These are phyloP conservation scores for Salvia rosmarinus DNA, from an alignment of 257 asterid genomes.

Conservation along the genomic window DNA sequence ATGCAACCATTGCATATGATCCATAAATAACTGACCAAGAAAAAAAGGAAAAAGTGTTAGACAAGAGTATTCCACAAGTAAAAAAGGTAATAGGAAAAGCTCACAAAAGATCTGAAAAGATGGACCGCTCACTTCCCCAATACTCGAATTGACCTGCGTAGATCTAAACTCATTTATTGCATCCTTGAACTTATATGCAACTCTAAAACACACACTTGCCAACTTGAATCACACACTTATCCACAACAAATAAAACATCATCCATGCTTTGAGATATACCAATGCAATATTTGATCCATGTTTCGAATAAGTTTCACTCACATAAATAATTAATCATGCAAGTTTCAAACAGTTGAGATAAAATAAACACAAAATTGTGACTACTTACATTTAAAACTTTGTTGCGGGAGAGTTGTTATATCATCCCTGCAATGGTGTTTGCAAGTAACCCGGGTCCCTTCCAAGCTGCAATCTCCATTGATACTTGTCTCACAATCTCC, in stretches of 20 bases:
- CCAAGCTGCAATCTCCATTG: conserved; percentile 41
- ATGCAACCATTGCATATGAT: conserved; percentile 8
- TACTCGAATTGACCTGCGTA: conserved; percentile 51
- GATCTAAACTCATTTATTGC: too few relatives aligned
- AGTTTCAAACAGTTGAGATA: too few relatives aligned
- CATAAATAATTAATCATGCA: too few relatives aligned
- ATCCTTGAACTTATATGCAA: too few relatives aligned
- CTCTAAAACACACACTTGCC: too few relatives aligned
- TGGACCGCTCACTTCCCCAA: conserved; percentile 46
- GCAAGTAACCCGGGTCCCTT: conserved; percentile 43
- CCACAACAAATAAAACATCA: conserved; percentile 11
- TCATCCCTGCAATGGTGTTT: conserved; percentile 44
- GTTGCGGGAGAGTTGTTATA: conserved; percentile 28
- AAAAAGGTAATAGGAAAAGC: conserved; percentile 5
- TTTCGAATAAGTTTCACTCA: too few relatives aligned
- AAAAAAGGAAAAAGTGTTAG: conserved; percentile 26
- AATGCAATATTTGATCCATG: too few relatives aligned
- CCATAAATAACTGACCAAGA: conserved; percentile 37
- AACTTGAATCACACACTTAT: too few relatives aligned
- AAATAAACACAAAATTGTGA: neutral
- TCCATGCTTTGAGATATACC: too few relatives aligned
- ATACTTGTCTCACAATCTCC: conserved; percentile 49
- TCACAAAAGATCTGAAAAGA: conserved; percentile 12
- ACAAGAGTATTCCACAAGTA: neutral
- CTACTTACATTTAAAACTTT: conserved; percentile 47